Percentiles rank a stretch among this genome's conserved stretches.
Evolutionary conservation across 1,139 yeast genomes (phyloP).

Genomic region (Candida labiduridarum): DNA sequence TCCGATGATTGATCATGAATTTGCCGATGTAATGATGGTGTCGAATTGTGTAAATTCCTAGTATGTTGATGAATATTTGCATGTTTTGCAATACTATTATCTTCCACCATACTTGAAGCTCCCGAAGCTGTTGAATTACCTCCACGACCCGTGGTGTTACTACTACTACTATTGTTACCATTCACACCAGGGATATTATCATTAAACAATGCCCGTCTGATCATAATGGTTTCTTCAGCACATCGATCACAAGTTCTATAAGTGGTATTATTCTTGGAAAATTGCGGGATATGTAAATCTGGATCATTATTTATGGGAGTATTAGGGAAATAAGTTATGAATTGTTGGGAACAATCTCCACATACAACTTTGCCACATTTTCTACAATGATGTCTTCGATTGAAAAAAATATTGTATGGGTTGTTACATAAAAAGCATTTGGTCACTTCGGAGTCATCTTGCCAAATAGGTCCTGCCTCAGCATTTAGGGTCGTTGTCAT

Average conservation of each 20-base stretch:
- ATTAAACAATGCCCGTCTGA: slow-evolving; percentile 46
- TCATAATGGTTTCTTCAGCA: slow-evolving; percentile 61
- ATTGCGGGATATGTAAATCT: slow-evolving; percentile 4
- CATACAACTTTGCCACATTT: slow-evolving; percentile 82
- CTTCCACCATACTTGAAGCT: slow-evolving; percentile 9
- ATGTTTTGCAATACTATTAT: slow-evolving; percentile 29
- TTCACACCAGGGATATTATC: slow-evolving; percentile 4
- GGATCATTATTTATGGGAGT: slow-evolving; percentile 31
- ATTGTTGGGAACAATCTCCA: slow-evolving; percentile 59
- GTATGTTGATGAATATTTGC: slow-evolving; percentile 11
- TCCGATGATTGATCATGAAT: slow-evolving; percentile 30
- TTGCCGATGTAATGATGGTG: slow-evolving; percentile 7
- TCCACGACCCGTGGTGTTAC: neutral
- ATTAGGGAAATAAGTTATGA: slow-evolving; percentile 44
- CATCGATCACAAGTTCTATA: slow-evolving; percentile 76
- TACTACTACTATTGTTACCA: neutral
- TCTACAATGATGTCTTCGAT: slow-evolving; percentile 89
- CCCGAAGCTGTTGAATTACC: neutral
- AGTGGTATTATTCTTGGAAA: slow-evolving; percentile 27
- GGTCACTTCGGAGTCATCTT: slow-evolving; percentile 63
- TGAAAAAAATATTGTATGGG: slow-evolving; percentile 58
- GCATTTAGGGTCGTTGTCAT: neutral
- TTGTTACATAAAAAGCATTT: slow-evolving; percentile 66
- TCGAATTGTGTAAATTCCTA: slow-evolving; percentile 11
- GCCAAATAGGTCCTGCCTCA: slow-evolving; percentile 64